A percentile compares a stretch with the other conserved stretches of the same genome.
Conservation (phyloP, 2,329 filamentous ascomycete species). For the Fusarium bactridioides region DNA sequence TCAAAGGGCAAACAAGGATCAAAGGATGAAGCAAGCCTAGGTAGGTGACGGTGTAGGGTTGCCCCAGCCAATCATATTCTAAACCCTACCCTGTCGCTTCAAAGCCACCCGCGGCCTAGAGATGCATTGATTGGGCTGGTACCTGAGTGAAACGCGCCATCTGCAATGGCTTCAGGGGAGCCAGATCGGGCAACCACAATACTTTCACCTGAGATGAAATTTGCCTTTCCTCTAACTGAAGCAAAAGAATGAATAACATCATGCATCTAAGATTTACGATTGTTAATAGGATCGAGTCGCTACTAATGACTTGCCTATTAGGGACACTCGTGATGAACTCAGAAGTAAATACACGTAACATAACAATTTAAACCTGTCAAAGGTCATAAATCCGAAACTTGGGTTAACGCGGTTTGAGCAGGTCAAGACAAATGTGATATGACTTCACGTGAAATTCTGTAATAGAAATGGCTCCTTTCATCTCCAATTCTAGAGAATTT, state of each 20-base stretch:
- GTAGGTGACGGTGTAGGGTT: conserved; percentile 28
- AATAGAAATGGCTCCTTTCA: not conserved
- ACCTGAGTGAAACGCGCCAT: conserved; percentile 38
- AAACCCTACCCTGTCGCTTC: conserved; percentile 11
- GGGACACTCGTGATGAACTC: not conserved
- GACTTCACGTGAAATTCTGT: conserved; percentile 3
- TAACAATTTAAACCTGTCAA: not conserved
- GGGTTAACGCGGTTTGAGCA: not conserved
- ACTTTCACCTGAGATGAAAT: not conserved
- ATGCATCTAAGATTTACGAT: conserved; percentile 1
- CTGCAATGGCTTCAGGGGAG: conserved; percentile 26
- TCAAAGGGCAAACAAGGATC: not conserved
- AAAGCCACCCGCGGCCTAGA: conserved; percentile 29
- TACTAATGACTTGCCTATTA: not conserved
- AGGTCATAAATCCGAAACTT: not conserved
- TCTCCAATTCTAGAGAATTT: not conserved
- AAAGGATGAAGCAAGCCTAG: conserved; percentile 19
- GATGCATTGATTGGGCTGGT: conserved; percentile 34
- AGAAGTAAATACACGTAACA: not conserved
- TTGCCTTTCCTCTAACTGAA: not conserved
- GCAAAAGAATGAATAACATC: conserved; percentile 4
- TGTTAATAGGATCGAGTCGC: not conserved
- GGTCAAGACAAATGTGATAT: not conserved
- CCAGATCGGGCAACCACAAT: not conserved
- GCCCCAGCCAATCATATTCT: conserved; percentile 25